Evolutionary conservation across 345 rosid species (phyloP).

Genomic region (Boechera retrofracta): DNA sequence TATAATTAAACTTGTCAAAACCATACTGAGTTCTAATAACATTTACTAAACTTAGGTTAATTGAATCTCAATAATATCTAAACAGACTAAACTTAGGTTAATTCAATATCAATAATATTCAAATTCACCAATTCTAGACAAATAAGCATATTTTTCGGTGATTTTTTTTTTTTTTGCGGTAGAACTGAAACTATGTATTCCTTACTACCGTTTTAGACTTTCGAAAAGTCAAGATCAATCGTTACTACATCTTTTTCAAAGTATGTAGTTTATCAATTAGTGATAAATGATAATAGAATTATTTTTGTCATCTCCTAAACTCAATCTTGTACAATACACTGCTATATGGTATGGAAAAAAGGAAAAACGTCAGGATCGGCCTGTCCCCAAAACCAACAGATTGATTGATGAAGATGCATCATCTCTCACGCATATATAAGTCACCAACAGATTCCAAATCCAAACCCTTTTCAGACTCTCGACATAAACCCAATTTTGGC

Average conservation of each 20-base stretch:
- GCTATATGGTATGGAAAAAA: background rate
- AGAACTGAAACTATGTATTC: no score
- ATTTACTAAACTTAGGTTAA: no score
- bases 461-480: slow-evolving; percentile 46
- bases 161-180: no score
- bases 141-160: no score
- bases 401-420: slow-evolving; percentile 39
- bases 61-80: no score
- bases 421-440: slow-evolving; percentile 32
- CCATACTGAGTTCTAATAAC: no score
- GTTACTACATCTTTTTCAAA: background rate
- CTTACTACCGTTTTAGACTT: background rate
- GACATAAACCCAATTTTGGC: slow-evolving; percentile 27
- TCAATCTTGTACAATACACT: background rate
- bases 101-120: no score
- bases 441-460: slow-evolving; percentile 43
- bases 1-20: no score
- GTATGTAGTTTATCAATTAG: background rate
- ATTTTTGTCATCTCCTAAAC: background rate
- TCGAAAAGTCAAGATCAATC: background rate
- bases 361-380: slow-evolving; percentile 32
- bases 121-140: no score
- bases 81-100: no score
- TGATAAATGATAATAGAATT: background rate
- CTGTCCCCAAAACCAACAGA: slow-evolving; percentile 24